A percentile compares a stretch with the other conserved stretches of the same genome.
phyloP scores from a whole-genome alignment of 2,329 filamentous ascomycete species.

The Paraconiothyrium brasiliense region DNA sequence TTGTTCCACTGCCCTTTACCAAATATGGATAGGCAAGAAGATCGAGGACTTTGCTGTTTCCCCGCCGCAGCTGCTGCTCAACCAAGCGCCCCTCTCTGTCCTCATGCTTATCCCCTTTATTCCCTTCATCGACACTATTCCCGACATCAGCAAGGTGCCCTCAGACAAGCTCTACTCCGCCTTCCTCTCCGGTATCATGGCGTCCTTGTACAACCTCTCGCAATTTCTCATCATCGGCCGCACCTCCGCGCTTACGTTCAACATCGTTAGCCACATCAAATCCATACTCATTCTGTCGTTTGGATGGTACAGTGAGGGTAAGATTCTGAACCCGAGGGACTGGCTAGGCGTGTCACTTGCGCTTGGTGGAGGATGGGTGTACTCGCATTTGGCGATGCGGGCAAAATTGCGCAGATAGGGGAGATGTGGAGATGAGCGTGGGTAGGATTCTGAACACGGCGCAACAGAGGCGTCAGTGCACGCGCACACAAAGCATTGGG shows the following conservation, averaged over 20 bases:
- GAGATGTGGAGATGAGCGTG: no score
- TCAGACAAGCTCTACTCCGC: constrained; percentile 52
- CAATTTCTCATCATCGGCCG: constrained; percentile 56
- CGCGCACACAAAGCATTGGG: constrained; percentile 12
- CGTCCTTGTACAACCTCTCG: constrained; percentile 52
- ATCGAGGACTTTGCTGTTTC: constrained; percentile 57
- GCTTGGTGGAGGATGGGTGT: constrained; percentile 56
- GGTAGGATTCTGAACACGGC: background rate
- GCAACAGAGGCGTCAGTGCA: constrained; percentile 5
- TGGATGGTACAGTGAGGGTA: constrained; percentile 58
- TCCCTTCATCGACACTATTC: constrained; percentile 56
- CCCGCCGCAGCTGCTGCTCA: constrained; percentile 56
- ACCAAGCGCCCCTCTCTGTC: constrained; percentile 58
- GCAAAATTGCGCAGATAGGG: constrained; percentile 43
- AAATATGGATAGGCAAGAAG: constrained; percentile 61
- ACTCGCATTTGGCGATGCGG: constrained; percentile 54
- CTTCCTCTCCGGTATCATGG: constrained; percentile 55
- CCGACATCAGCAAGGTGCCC: constrained; percentile 49
- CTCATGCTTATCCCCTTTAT: constrained; percentile 55
- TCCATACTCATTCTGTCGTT: constrained; percentile 58
- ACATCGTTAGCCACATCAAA: constrained; percentile 56
- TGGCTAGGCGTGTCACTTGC: constrained; percentile 56
- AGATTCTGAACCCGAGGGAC: constrained; percentile 51
- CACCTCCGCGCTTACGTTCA: constrained; percentile 52
- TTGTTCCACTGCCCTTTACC: constrained; percentile 57